A percentile compares a stretch with the other conserved stretches of the same genome.
phyloP scores from a whole-genome alignment of 495 filamentous ascomycete species.

The Podospora pseudopauciseta region DNA sequence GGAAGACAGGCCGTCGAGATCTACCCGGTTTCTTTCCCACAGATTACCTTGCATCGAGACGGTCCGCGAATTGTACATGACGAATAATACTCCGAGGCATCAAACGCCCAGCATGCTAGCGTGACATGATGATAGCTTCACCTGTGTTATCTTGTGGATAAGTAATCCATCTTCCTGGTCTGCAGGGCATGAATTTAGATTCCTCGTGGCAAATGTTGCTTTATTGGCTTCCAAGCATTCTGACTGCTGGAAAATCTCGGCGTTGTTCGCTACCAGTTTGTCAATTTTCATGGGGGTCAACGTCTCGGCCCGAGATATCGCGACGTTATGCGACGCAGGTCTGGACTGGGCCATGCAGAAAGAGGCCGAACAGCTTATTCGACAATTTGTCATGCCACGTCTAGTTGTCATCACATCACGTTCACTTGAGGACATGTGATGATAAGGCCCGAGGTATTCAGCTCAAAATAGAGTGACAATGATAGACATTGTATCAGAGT shows the following conservation, averaged over 20 bases:
- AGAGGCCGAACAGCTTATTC: not conserved
- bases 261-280: not conserved
- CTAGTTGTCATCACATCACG: not conserved
- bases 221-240: not conserved
- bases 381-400: not conserved
- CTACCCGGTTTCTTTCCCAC: slow-evolving; percentile 14
- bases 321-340: not conserved
- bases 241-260: slow-evolving; percentile 16
- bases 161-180: not conserved
- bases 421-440: not conserved
- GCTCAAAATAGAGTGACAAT: not conserved
- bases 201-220: not conserved
- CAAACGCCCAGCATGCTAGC: not conserved
- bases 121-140: slow-evolving; percentile 10
- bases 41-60: slow-evolving; percentile 7
- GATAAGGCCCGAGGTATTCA: not conserved
- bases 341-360: not conserved
- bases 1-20: slow-evolving; percentile 12
- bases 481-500: not conserved
- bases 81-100: slow-evolving; percentile 18
- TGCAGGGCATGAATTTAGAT: not conserved
- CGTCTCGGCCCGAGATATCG: slow-evolving; percentile 3
- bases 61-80: not conserved
- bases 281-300: not conserved
- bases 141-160: not conserved